A percentile compares a stretch with the other conserved stretches of the same genome.
phyloP scores from a whole-genome alignment of 352 stramenopile species.

The Phytopythium chamaehyphon region DNA sequence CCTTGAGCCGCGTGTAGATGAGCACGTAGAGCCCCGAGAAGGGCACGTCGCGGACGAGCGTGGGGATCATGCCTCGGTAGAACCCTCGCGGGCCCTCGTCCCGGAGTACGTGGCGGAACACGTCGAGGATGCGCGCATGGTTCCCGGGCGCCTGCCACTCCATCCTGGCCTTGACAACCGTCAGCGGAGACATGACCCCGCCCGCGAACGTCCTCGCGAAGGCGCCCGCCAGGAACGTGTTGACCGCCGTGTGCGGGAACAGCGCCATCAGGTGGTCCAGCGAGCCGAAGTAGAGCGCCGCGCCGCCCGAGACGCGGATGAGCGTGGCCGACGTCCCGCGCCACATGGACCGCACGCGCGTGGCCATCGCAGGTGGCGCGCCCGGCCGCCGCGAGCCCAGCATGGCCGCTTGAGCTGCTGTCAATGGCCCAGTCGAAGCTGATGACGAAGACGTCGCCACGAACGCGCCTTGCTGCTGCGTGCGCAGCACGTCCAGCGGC shows the following conservation, averaged over 20 bases:
- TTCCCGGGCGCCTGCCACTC: conserved; percentile 69
- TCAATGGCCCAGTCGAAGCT: background rate
- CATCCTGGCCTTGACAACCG: conserved; percentile 85
- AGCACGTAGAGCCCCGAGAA: conserved; percentile 88
- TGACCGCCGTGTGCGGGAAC: conserved; percentile 50
- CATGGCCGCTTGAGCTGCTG: conserved; percentile 6
- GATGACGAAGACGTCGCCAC: conserved; percentile 9
- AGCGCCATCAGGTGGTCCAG: conserved; percentile 63
- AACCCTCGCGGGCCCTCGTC: conserved; percentile 70
- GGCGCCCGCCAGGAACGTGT: conserved; percentile 78
- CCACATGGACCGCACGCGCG: conserved; percentile 70
- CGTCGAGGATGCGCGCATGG: conserved; percentile 45
- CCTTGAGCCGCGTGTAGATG: conserved; percentile 74
- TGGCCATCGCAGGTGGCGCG: conserved; percentile 9
- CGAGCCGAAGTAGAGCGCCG: conserved; percentile 81
- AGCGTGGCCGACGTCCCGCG: conserved; percentile 78
- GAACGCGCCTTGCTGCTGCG: conserved; percentile 81
- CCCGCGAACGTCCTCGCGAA: conserved; percentile 85
- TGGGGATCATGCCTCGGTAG: conserved; percentile 84
- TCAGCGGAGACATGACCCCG: conserved; percentile 77
- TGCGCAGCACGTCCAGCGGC: conserved; percentile 81
- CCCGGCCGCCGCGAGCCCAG: conserved; percentile 5
- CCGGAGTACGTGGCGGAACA: conserved; percentile 59
- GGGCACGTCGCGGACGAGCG: conserved; percentile 82
- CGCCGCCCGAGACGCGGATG: conserved; percentile 73